phyloP scores from a whole-genome alignment of 345 rosid species.

The Hypericum perforatum region DNA sequence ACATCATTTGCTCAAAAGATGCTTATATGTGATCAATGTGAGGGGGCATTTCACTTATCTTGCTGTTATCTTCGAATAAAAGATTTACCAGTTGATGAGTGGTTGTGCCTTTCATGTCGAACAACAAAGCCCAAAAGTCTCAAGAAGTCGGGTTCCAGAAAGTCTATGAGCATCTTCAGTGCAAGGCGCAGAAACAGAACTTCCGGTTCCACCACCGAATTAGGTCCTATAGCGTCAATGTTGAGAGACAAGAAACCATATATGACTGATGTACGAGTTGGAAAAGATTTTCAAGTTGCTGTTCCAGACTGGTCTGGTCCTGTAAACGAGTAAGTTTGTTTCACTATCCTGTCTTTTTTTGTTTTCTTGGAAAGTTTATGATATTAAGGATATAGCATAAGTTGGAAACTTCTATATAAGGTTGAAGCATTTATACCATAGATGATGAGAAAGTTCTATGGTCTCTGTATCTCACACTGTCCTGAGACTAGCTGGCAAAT shows the following conservation, averaged over 20 bases:
- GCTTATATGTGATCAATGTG: conserved; percentile 85
- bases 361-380: background rate
- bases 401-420: no score
- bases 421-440: no score
- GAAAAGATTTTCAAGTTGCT: conserved; percentile 85
- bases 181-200: conserved; percentile 27
- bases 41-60: conserved; percentile 64
- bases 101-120: conserved; percentile 71
- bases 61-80: conserved; percentile 57
- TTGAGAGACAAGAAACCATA: conserved; percentile 48
- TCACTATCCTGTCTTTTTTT: conserved; percentile 10
- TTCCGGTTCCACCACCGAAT: conserved; percentile 23
- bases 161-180: conserved; percentile 22
- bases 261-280: conserved; percentile 42
- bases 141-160: conserved; percentile 22
- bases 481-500: no score
- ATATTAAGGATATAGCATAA: background rate
- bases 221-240: conserved; percentile 34
- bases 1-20: conserved; percentile 36
- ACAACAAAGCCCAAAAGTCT: conserved; percentile 36
- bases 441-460: no score
- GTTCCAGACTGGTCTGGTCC: conserved; percentile 85
- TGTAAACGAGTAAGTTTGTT: conserved; percentile 35
- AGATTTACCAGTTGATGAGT: conserved; percentile 50
- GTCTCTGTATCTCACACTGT: no score